Base-by-base conservation (phyloP, 129 eudicot genomes). In the Cynara cardunculus region DNA sequence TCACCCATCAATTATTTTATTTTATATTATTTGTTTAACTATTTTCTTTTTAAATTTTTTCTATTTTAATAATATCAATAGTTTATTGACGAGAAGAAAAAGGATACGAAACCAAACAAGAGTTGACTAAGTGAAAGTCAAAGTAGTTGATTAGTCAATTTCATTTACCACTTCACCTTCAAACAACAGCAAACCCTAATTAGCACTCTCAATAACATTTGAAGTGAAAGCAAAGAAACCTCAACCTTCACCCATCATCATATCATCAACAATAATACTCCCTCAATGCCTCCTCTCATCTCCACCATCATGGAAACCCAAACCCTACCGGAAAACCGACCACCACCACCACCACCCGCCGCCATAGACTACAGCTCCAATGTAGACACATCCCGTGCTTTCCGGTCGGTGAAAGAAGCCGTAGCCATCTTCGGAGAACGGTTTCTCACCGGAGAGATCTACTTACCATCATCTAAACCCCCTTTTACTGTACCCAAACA, bases 401-500 rank as follows among this genome's bases (percentile, higher is more conserved):
- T 94, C 46, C 81, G 86, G 0, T 94, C 98, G 0, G 98, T 94
- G 9, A 94, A 94, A 85, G 97, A 94, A 78, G 98, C 98, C 0
- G 97, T 94, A 4, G 96, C 92, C 75, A 76, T 94, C 4, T 90
- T 94, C 41, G 97, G 97, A 0, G 92, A 92, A 70, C 87, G 90
- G n/a, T 84, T 91, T 74, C 80, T 91, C 34, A 87, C 88, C 0
- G 85, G 87, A 25, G 88, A 84, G 32, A 83, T 87, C 73, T 86
- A 79, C 77, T 78, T 89, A 37, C 95, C 93, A 0, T 80, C 86
- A 4, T 82, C 89, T 41, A 85, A 46, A 69, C 77, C 80, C 14
- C 80, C 84, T 14, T 87, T 87, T 72, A 7, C 87, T 0, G 68
- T 91, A 28, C 88, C 98, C 25, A 73, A 84, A 34, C 91, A 86